Evolutionary conservation across 352 stramenopile species (phyloP).

Genomic region (Salisapilia sapeloensis): DNA sequence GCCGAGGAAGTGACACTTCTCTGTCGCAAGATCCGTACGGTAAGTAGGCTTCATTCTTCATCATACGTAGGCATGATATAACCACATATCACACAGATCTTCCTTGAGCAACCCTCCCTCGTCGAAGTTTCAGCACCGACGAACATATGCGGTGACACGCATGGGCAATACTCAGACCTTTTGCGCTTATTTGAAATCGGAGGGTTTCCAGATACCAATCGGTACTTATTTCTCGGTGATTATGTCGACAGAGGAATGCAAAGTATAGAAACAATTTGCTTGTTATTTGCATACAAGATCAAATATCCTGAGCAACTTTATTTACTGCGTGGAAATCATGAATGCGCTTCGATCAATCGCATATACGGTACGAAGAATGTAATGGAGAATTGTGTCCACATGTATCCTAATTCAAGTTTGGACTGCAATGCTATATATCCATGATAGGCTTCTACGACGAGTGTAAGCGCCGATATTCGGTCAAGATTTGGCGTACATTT

Average conservation of each 20-base stretch:
- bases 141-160: constrained; percentile 96
- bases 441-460: constrained; percentile 94
- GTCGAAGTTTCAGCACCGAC: constrained; percentile 90
- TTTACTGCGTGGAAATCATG: constrained; percentile 96
- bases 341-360: constrained; percentile 96
- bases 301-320: constrained; percentile 98
- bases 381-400: too few species aligned
- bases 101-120: constrained; percentile 89
- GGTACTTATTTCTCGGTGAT: constrained; percentile 70
- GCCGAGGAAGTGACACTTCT: constrained; percentile 62
- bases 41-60: constrained; percentile 7
- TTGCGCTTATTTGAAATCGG: constrained; percentile 91
- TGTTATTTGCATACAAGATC: constrained; percentile 98
- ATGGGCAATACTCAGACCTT: constrained; percentile 97
- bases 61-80: constrained; percentile 3
- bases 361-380: constrained; percentile 83
- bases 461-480: constrained; percentile 88
- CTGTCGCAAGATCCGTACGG: constrained; percentile 57
- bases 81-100: constrained; percentile 39
- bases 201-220: constrained; percentile 76
- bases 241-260: constrained; percentile 93
- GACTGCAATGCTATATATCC: neutral
- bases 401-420: neutral
- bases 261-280: constrained; percentile 95
- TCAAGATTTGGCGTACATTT: constrained; percentile 92